Evolutionary conservation across 441 rosid genomes (phyloP), one percentile per base, ranked within the genome.

Genomic region (Dalechampia spathulata): DNA sequence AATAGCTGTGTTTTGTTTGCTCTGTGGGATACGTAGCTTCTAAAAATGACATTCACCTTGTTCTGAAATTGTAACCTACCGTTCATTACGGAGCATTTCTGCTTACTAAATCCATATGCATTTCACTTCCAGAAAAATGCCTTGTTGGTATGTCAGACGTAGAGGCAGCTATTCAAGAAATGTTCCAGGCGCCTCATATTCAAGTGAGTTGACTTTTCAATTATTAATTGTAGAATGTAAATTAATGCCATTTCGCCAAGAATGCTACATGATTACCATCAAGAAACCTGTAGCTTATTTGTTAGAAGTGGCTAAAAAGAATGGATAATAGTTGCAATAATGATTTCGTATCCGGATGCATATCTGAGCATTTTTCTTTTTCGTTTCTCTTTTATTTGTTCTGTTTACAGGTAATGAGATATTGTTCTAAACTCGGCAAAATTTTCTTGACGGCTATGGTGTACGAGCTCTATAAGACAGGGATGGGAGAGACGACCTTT

Each of bases 111-210:
- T 60, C 36, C 36, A 38, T 63, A 34, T 36, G 58, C 41, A 16
- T 55, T 60, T 30, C 34, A 30, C 8, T 72, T 53, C 43, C 84
- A 73, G 96, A 78, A 58, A 82, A 79, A 61, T 63, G 59, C 58
- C 73, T 85, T 43, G 92, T 83, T 72, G 74, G 82, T 16, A 89
- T 93, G 87, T 69, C 75, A 44, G 96, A 85, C 57, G 88, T 89
- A 62, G 96, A 93, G 69, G 81, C 92, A 39, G 97, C 99, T 25
- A 89, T 89, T 55, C 90, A 93, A 63, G 99, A 89, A 64, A 89
- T 93, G 97, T 89, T 93, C 68, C 99, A 89, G 66, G 94, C 97
- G 52, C 99, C 99, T 69, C 99, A 92, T 76, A 78, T 92, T 70
- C 97, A 85, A 80, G 99, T 86, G 64, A 78, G 86, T 81, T 64